A percentile compares a stretch with the other conserved stretches of the same genome.
phyloP scores from a whole-genome alignment of 768 basidiomycete genomes.

The Collybia mongolica region DNA sequence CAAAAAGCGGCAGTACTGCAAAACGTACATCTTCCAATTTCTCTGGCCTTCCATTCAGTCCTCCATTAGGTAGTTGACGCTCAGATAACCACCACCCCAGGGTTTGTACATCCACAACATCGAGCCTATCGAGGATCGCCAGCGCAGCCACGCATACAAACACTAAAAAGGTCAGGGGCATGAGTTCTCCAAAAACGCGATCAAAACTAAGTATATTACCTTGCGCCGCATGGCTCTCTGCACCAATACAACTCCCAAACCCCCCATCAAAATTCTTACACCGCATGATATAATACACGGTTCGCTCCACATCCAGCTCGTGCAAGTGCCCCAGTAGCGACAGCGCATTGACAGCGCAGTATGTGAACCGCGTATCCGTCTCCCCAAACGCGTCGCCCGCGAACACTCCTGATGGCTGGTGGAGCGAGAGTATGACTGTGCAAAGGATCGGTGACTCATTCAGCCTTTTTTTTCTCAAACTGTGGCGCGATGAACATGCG shows the following conservation, averaged over 20 bases:
- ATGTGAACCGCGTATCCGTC: conserved; percentile 86
- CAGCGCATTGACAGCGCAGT: conserved; percentile 81
- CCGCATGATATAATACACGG: conserved; percentile 66
- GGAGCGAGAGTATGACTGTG: conserved; percentile 80
- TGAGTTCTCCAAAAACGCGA: not conserved
- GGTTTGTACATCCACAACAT: conserved; percentile 75
- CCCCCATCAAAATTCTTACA: conserved; percentile 97
- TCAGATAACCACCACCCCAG: conserved; percentile 94
- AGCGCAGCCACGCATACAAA: conserved; percentile 88
- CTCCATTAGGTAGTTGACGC: conserved; percentile 89
- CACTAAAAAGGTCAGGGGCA: conserved; percentile 46
- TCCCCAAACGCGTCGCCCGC: conserved; percentile 93
- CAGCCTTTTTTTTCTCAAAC: no score
- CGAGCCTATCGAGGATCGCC: conserved; percentile 82
- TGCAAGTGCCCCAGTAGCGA: conserved; percentile 78
- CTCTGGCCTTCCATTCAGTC: conserved; percentile 95
- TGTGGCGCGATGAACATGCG: conserved; percentile 19
- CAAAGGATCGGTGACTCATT: not conserved
- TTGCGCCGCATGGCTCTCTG: conserved; percentile 92
- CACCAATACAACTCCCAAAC: conserved; percentile 81
- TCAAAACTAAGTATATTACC: conserved; percentile 40
- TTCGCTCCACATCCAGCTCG: conserved; percentile 63
- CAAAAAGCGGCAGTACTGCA: not conserved
- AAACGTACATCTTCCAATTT: conserved; percentile 89
- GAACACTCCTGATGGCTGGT: conserved; percentile 85